phyloP scores from a whole-genome alignment of 2,329 filamentous ascomycete species.

The Colletotrichum abscissum region DNA sequence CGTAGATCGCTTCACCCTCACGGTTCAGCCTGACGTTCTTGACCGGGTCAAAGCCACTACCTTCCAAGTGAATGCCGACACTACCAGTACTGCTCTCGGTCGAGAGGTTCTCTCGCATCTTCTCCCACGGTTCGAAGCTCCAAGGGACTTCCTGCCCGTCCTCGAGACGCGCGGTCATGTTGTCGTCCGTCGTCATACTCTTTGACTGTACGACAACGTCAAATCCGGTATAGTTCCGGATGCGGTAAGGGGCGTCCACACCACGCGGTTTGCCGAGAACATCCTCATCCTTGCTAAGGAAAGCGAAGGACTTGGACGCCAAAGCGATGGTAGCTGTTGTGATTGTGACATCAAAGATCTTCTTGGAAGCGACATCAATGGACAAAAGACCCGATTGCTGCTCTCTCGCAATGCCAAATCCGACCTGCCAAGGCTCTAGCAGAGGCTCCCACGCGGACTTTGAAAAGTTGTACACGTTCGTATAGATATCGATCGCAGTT shows the following conservation, averaged over 20 bases:
- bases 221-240: slow-evolving; percentile 96
- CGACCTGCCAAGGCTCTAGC: slow-evolving; percentile 96
- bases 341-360: slow-evolving; percentile 89
- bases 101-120: slow-evolving; percentile 92
- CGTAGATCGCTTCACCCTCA: slow-evolving; percentile 94
- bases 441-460: slow-evolving; percentile 98
- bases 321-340: slow-evolving; percentile 95
- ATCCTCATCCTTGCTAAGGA: slow-evolving; percentile 88
- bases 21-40: slow-evolving; percentile 89
- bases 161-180: slow-evolving; percentile 79
- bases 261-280: slow-evolving; percentile 93
- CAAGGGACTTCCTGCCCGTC: slow-evolving; percentile 94
- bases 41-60: slow-evolving; percentile 92
- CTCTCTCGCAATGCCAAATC: slow-evolving; percentile 86
- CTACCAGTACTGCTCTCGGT: slow-evolving; percentile 84
- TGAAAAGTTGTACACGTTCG: slow-evolving; percentile 98
- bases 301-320: slow-evolving; percentile 91
- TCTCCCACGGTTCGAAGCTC: slow-evolving; percentile 97
- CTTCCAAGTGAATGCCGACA: slow-evolving; percentile 87
- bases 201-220: slow-evolving; percentile 87
- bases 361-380: slow-evolving; percentile 88
- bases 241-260: slow-evolving; percentile 90
- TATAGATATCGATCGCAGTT: slow-evolving; percentile 90
- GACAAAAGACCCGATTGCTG: slow-evolving; percentile 80
- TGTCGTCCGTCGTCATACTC: slow-evolving; percentile 72